Evolutionary conservation across 371 early-diverging fungal genomes (phyloP), one percentile per base, ranked within the genome.

Genomic region (Lichtheimia hyalospora): DNA sequence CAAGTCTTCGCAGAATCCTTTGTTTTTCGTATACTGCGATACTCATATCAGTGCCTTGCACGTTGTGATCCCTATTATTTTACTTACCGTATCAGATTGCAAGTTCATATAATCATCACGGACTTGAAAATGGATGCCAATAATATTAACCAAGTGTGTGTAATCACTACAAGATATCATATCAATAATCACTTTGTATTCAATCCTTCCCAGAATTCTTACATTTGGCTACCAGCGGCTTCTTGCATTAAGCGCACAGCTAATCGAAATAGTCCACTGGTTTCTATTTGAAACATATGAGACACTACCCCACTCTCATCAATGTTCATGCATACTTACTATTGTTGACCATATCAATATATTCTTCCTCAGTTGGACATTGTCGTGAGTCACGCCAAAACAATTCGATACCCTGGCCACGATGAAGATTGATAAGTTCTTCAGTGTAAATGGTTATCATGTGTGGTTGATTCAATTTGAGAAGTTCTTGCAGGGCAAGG

Each of bases 1-100:
- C 54, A 98, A 68, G 68, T 98, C 98, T 71, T 98, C 97, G 60
- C 95, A 96, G 67, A 92, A 98, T 13, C 97, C 96, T 71, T 98
- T 98, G 73, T 90, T 92, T 42, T 90, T 79, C 2, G 89, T 75
- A 65, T 95, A 97, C 89, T 92, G 61, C 12, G 34, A 34, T 16
- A 13, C 13, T 8, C 15, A 21, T 4, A 2, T 1, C 34, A 34
- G 23, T 43, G 28, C 24, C 40, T 44, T 5, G 27, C 2, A 15
- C 20, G 12, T 59, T 15, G 42, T 3, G 4, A 24, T 49, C 50
- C 3, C 14, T 21, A 54, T 2, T 2, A 18, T 1, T 12, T 46
- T 5, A 10, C 51, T 59, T 80, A 90, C 93, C 68, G 86, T 77
- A 16, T 77, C 78, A 4, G 96, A 93, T 64, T 87, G 86, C 10